These are phyloP conservation scores for Talaromyces sp. DNA, from an alignment of 2,329 filamentous ascomycete species.

Conservation along the genomic window DNA sequence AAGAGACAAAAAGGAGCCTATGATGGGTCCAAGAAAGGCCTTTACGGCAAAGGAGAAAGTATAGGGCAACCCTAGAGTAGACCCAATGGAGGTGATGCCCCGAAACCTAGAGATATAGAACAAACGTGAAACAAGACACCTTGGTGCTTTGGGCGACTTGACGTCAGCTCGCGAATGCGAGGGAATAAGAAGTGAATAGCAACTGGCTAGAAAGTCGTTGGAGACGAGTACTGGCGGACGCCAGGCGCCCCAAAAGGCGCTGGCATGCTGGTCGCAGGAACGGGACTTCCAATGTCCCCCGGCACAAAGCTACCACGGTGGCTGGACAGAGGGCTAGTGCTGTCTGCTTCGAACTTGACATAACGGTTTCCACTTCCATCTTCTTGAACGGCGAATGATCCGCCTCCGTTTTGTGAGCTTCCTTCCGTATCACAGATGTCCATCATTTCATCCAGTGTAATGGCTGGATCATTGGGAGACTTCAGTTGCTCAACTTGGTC, in stretches of 20 bases:
- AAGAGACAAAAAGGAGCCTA: conserved; percentile 3
- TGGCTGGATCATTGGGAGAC: conserved; percentile 54
- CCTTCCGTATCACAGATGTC: conserved; percentile 90
- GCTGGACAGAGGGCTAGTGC: conserved; percentile 42
- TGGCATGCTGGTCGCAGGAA: conserved; percentile 46
- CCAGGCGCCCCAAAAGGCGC: conserved; percentile 33
- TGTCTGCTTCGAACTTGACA: conserved; percentile 54
- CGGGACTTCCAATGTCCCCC: conserved; percentile 68
- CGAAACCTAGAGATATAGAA: conserved; percentile 6
- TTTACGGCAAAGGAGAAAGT: conserved; percentile 1
- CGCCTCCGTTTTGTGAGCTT: conserved; percentile 79
- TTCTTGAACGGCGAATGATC: conserved; percentile 70
- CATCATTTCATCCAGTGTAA: conserved; percentile 66
- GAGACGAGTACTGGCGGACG: conserved; percentile 39
- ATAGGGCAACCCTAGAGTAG: background rate
- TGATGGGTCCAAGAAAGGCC: conserved; percentile 14
- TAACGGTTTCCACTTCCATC: conserved; percentile 42
- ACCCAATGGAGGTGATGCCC: conserved; percentile 1
- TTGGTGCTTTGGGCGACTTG: conserved; percentile 11
- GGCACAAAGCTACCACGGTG: conserved; percentile 48
- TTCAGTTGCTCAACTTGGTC: conserved; percentile 65
- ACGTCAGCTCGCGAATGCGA: conserved; percentile 9
- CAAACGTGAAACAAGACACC: conserved; percentile 14
- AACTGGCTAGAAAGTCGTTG: conserved; percentile 23
- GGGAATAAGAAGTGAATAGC: background rate